phyloP scores from a whole-genome alignment of 768 basidiomycete species.

The Lactarius psammicola region DNA sequence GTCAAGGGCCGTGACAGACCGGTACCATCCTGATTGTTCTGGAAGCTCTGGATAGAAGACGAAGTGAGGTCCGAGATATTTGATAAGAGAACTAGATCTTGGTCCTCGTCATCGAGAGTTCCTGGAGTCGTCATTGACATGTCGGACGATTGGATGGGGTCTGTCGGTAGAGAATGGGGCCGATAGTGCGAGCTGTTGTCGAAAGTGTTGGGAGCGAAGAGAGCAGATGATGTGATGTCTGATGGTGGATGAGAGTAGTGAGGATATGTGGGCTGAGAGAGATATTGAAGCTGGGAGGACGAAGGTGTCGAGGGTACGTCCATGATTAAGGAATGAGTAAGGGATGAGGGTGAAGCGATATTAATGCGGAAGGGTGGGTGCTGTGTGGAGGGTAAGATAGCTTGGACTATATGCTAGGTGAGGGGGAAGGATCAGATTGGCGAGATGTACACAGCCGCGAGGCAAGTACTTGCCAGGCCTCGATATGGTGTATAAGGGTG shows the following conservation, averaged over 20 bases:
- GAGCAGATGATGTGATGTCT: constrained; percentile 17
- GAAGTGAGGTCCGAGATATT: constrained; percentile 22
- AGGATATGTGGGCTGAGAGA: constrained; percentile 24
- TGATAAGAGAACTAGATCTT: constrained; percentile 25
- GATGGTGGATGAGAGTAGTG: constrained; percentile 22
- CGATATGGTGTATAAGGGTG: background rate
- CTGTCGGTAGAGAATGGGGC: constrained; percentile 14
- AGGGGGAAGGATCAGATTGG: constrained; percentile 9
- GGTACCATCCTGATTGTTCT: constrained; percentile 18
- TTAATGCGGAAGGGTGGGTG: constrained; percentile 19
- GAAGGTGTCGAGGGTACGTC: constrained; percentile 14
- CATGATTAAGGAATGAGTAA: constrained; percentile 24
- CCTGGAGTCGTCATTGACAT: constrained; percentile 21
- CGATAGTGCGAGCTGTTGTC: constrained; percentile 9
- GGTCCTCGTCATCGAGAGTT: constrained; percentile 28
- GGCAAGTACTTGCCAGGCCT: constrained; percentile 2
- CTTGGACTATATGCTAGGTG: constrained; percentile 22
- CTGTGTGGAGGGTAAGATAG: constrained; percentile 20
- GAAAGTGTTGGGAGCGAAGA: constrained; percentile 18
- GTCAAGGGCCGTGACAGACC: constrained; percentile 58
- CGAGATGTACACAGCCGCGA: background rate
- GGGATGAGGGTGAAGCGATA: constrained; percentile 11
- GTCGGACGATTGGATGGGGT: constrained; percentile 19
- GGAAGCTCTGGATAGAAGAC: constrained; percentile 27
- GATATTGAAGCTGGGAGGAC: constrained; percentile 20